Evolutionary conservation across 2,329 filamentous ascomycete genomes (phyloP), one percentile per base, ranked within the genome.

Genomic region (Aspergillus awamori): DNA sequence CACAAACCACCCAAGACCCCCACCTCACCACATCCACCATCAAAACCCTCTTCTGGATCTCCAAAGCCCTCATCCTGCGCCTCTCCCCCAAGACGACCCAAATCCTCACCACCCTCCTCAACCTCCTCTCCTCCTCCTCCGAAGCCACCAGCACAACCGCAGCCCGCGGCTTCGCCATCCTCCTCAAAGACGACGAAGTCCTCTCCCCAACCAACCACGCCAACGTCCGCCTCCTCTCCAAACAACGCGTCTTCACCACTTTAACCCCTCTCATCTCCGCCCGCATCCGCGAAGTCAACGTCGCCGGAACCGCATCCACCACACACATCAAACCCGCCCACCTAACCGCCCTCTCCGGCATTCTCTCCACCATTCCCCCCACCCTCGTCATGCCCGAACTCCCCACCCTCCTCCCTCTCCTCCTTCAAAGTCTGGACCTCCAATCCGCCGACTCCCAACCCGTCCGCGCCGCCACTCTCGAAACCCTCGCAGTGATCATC

Each of bases 361-460:
- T 89, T 13, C 78, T 90, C 43, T 80, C 81, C 53, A 84, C 84
- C 70, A 82, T 88, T 47, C 83, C 87, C 0, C 85, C 87, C 36
- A 76, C 82, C 4, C 80, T 90, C 47, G 81, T 89, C 11, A 81
- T 87, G 67, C 81, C 85, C 13, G 84, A 87, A 67, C 79, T 89
- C 8, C 76, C 79, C 1, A 82, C 82, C 4, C 77, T 90, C 2
- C 77, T 86, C 4, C 85, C 86, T 0, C 78, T 89, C 1, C 81
- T 90, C 17, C 78, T 90, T 0, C 87, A 89, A 69, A 85, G 82
- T 33, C 80, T 90, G 5, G 87, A 89, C 66, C 78, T 87, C 54
- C 71, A 79, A 59, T 69, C 71, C 3, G 69, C 76, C 20, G 74
- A 76, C 59, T 81, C 81, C 2, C 77, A 83, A 48, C 76, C 78